Conservation (phyloP, 2,329 filamentous ascomycete species). For the Penicillium thymicola region DNA sequence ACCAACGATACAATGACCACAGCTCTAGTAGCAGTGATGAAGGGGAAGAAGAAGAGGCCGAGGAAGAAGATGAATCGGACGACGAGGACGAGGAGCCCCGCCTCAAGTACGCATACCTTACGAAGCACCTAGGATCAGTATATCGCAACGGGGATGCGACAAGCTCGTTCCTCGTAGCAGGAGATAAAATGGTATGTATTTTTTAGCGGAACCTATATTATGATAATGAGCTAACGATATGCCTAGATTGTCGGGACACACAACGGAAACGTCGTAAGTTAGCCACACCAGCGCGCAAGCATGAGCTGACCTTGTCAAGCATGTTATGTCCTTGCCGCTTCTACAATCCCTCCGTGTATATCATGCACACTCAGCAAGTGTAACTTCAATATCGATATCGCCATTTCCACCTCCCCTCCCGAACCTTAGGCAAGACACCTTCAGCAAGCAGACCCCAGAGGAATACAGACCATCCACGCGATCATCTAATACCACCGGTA, state of each 20-base stretch:
- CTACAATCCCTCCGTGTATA: conserved; percentile 82
- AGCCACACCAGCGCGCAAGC: neutral
- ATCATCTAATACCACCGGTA: conserved; percentile 30
- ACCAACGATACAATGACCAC: conserved; percentile 20
- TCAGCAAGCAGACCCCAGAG: conserved; percentile 33
- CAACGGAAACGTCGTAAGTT: conserved; percentile 87
- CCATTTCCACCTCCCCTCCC: conserved; percentile 68
- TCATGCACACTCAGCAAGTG: conserved; percentile 86
- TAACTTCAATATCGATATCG: conserved; percentile 86
- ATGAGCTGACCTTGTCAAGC: conserved; percentile 49
- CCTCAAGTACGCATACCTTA: conserved; percentile 88
- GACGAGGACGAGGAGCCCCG: conserved; percentile 91
- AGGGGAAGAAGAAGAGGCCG: conserved; percentile 50
- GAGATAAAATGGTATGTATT: conserved; percentile 84
- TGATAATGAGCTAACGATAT: conserved; percentile 31
- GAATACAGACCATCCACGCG: conserved; percentile 22
- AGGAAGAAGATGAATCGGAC: conserved; percentile 69
- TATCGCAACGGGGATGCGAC: conserved; percentile 96
- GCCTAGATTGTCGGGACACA: conserved; percentile 83
- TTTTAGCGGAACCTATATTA: neutral
- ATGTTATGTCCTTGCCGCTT: conserved; percentile 78
- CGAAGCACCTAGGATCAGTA: conserved; percentile 71
- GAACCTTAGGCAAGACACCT: conserved; percentile 38
- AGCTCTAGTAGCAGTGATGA: conserved; percentile 24
- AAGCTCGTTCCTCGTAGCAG: conserved; percentile 82